phyloP scores from a whole-genome alignment of 805 yeast genomes.

The Teunomyces cretensis region DNA sequence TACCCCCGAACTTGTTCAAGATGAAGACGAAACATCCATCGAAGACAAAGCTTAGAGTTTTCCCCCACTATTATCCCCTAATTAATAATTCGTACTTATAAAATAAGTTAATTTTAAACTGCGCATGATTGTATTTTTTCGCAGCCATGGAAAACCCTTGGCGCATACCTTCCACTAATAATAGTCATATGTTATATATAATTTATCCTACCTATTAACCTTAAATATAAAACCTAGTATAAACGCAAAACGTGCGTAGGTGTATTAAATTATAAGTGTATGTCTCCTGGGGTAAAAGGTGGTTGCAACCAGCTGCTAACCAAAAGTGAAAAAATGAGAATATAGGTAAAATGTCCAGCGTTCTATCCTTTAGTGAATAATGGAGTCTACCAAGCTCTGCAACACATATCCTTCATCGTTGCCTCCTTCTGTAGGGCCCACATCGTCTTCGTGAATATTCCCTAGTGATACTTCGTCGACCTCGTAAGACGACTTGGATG shows the following conservation, averaged over 20 bases:
- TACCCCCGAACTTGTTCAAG: conserved; percentile 15
- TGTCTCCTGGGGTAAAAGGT: too few relatives aligned
- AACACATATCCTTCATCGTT: conserved; percentile 29
- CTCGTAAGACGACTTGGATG: neutral
- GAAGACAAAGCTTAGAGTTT: neutral
- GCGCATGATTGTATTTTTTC: neutral
- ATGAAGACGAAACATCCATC: conserved; percentile 1
- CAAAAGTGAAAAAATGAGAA: too few relatives aligned
- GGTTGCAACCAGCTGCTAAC: too few relatives aligned
- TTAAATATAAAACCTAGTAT: too few relatives aligned
- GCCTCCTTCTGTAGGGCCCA: neutral
- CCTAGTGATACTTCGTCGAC: neutral
- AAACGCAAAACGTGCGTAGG: too few relatives aligned
- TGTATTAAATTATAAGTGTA: too few relatives aligned
- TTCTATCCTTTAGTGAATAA: conserved; percentile 25
- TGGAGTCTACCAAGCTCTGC: conserved; percentile 42
- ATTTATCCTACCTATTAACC: too few relatives aligned
- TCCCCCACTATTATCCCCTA: neutral
- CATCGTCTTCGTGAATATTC: conserved; percentile 1
- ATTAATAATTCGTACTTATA: neutral
- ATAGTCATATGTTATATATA: too few relatives aligned
- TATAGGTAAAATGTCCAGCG: too few relatives aligned
- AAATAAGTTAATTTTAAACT: neutral
- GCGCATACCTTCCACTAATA: too few relatives aligned
- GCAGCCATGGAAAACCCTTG: neutral